Percentiles rank a stretch among this genome's conserved stretches.
Evolutionary conservation across 1,139 yeast species (phyloP).

Genomic region (Trichomonascaceae sp.): DNA sequence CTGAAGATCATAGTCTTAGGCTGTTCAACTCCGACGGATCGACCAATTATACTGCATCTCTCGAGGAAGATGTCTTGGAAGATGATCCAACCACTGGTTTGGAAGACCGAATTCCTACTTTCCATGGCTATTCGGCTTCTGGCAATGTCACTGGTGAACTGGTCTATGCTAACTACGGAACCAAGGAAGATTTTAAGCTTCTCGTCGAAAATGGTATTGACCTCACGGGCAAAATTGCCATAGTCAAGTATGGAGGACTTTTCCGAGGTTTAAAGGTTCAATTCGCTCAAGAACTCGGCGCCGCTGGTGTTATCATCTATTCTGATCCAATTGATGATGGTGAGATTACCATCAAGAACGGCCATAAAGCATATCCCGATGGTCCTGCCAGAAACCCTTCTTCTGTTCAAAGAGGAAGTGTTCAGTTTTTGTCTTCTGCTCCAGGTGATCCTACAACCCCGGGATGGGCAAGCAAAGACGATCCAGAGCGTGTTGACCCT

Average conservation of each 20-base stretch:
- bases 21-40: slow-evolving; percentile 35
- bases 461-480: slow-evolving; percentile 64
- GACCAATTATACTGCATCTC: slow-evolving; percentile 52
- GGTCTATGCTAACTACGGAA: slow-evolving; percentile 59
- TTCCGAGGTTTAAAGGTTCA: slow-evolving; percentile 65
- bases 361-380: slow-evolving; percentile 52
- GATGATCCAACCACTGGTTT: slow-evolving; percentile 64
- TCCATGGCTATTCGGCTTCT: slow-evolving; percentile 62
- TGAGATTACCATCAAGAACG: slow-evolving; percentile 42
- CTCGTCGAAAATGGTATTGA: slow-evolving; percentile 43
- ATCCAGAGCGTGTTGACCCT: slow-evolving; percentile 46
- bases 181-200: slow-evolving; percentile 46
- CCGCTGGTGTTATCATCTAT: slow-evolving; percentile 53
- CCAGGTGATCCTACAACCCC: slow-evolving; percentile 95
- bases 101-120: slow-evolving; percentile 48
- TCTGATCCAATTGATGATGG: slow-evolving; percentile 67
- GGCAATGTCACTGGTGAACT: slow-evolving; percentile 58
- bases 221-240: slow-evolving; percentile 48
- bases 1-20: slow-evolving; percentile 47
- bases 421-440: slow-evolving; percentile 62
- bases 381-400: slow-evolving; percentile 69
- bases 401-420: slow-evolving; percentile 76
- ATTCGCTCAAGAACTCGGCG: slow-evolving; percentile 60
- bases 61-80: slow-evolving; percentile 62
- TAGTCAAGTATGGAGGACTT: slow-evolving; percentile 53